Evolutionary conservation across 495 filamentous ascomycete species (phyloP).

Genomic region (Saxispiralis lemnorum): DNA sequence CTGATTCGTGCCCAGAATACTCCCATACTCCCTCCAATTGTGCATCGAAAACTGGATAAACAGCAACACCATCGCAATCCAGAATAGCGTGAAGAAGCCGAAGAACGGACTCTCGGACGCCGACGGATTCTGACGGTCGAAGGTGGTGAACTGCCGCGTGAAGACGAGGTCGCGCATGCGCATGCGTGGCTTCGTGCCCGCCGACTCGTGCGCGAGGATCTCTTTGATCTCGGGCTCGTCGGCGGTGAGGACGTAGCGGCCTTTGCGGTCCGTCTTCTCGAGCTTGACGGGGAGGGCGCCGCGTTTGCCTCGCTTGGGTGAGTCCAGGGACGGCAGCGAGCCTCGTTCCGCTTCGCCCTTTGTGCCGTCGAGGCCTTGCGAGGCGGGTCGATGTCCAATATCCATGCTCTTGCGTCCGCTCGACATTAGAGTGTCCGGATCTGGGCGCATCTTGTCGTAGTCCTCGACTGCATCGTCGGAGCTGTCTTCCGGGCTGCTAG

Average conservation of each 20-base stretch:
- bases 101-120: slow-evolving; percentile 44
- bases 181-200: slow-evolving; percentile 24
- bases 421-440: slow-evolving; percentile 14
- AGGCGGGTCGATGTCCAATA: not conserved
- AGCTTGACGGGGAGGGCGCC: slow-evolving; percentile 30
- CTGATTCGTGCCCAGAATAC: slow-evolving; percentile 45
- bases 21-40: slow-evolving; percentile 46
- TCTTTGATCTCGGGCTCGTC: slow-evolving; percentile 39
- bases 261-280: slow-evolving; percentile 29
- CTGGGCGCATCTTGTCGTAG: slow-evolving; percentile 15
- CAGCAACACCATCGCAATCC: slow-evolving; percentile 45
- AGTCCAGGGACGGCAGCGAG: not conserved
- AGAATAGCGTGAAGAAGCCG: slow-evolving; percentile 64
- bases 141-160: slow-evolving; percentile 49
- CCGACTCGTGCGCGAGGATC: slow-evolving; percentile 26
- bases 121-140: slow-evolving; percentile 47
- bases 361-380: not conserved
- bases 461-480: slow-evolving; percentile 14
- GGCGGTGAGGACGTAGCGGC: slow-evolving; percentile 35
- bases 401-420: slow-evolving; percentile 11
- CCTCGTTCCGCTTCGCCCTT: not conserved
- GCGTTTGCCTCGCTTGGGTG: slow-evolving; percentile 6
- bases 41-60: slow-evolving; percentile 44
- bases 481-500: not conserved
- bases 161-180: slow-evolving; percentile 51